Evolutionary conservation across 305 asterid species (phyloP).

Genomic region (Solanum hybrid): DNA sequence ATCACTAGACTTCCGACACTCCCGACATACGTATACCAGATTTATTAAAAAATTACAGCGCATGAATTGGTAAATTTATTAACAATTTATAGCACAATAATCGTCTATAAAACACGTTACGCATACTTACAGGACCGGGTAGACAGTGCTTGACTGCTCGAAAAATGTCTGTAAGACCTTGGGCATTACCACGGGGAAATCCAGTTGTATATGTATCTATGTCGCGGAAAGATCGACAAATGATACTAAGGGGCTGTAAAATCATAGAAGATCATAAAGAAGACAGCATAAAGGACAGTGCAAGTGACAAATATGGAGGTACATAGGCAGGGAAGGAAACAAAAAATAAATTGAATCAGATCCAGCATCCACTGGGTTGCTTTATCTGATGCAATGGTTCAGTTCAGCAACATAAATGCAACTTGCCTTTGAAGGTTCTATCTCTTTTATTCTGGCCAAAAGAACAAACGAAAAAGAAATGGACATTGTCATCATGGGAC

Average conservation of each 20-base stretch:
- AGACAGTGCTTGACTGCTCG: slow-evolving; percentile 80
- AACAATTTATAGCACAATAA: neutral
- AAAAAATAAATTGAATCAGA: neutral
- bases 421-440: slow-evolving; percentile 80
- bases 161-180: slow-evolving; percentile 56
- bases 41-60: neutral
- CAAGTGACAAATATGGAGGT: neutral
- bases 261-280: slow-evolving; percentile 6
- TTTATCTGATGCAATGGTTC: neutral
- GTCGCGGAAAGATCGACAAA: slow-evolving; percentile 77
- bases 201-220: slow-evolving; percentile 88
- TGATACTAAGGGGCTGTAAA: slow-evolving; percentile 81
- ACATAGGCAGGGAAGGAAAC: neutral
- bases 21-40: neutral
- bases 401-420: neutral
- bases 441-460: slow-evolving; percentile 63
- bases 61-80: neutral
- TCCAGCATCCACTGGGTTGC: neutral
- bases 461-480: slow-evolving; percentile 16
- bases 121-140: slow-evolving; percentile 77
- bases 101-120: neutral
- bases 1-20: neutral
- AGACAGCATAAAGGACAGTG: neutral
- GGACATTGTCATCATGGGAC: slow-evolving; percentile 8
- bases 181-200: slow-evolving; percentile 68